Evolutionary conservation across 2,329 filamentous ascomycete genomes (phyloP), one percentile per base, ranked within the genome.

Genomic region (Drechslerella coelobrocha): DNA sequence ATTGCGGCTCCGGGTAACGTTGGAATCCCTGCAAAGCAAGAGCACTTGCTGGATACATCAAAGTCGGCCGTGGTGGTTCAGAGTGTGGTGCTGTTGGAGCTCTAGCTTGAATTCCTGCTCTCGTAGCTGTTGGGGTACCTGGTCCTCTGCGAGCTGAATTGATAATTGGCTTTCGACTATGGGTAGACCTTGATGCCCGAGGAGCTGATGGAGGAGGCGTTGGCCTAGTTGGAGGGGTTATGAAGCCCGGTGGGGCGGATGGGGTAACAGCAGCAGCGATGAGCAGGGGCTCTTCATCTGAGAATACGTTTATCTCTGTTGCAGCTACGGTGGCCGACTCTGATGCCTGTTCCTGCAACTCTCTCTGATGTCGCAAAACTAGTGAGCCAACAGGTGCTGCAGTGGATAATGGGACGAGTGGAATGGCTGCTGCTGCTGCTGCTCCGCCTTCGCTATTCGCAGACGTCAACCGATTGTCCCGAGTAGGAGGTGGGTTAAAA

Each of bases 201-300:
- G 63, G 63, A 12, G 63, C 63, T 4, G 63, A 52, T 27, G 63
- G 63, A 19, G 45, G 51, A 10, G 56, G 56, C 14, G 51, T 52
- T 8, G 63, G 63, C 24, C 56, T 43, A 23, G 51, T 7, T 6
- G 63, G 63, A 7, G 63, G 63, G 9, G 63, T 69, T 1, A 61
- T 41, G 17, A 45, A 39, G 5, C 63, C 63, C 14, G 57, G 37
- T 1, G 19, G 23, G 24, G 34, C 9, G 3, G 23, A 6, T 17
- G 55, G 56, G 1, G 41, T 51, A 4, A 19, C 24, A 10, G 19
- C 31, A 24, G 27, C 2, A 2, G 41, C 41, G 19, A n/a, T n/a
- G n/a, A n/a, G n/a, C n/a, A n/a, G n/a, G n/a, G n/a, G n/a, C n/a
- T n/a, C n/a, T n/a, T n/a, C n/a, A n/a, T n/a, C n/a, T n/a, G n/a